These are phyloP conservation scores for Ascochyta fabae DNA, from an alignment of 2,329 filamentous ascomycete genomes.

Conservation along the genomic window DNA sequence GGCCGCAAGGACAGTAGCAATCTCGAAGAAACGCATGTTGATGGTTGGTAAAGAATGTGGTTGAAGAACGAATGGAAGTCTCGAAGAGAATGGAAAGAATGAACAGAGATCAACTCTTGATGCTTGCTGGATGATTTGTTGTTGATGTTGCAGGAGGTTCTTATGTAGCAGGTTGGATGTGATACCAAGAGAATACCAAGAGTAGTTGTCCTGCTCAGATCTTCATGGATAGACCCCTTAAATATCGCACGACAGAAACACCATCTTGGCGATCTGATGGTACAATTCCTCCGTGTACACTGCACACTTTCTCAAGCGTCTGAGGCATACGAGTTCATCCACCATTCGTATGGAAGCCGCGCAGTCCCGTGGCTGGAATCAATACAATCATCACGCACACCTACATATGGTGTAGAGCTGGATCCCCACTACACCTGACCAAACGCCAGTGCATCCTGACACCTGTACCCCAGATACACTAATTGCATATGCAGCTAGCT, in stretches of 20 bases:
- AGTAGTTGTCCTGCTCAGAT: slow-evolving; percentile 18
- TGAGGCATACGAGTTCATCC: slow-evolving; percentile 21
- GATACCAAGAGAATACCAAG: slow-evolving; percentile 18
- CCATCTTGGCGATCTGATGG: slow-evolving; percentile 13
- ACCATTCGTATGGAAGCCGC: slow-evolving; percentile 26
- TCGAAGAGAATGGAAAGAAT: slow-evolving; percentile 22
- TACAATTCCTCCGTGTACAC: slow-evolving; percentile 25
- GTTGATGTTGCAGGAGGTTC: background rate
- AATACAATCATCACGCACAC: slow-evolving; percentile 1
- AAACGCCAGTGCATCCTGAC: slow-evolving; percentile 7
- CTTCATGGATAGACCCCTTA: slow-evolving; percentile 21
- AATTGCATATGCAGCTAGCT: slow-evolving; percentile 9
- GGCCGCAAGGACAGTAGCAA: slow-evolving; percentile 35
- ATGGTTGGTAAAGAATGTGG: slow-evolving; percentile 13
- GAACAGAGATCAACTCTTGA: slow-evolving; percentile 27
- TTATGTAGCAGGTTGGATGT: slow-evolving; percentile 19
- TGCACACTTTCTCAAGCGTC: slow-evolving; percentile 1
- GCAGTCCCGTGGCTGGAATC: slow-evolving; percentile 2
- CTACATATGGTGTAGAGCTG: slow-evolving; percentile 8
- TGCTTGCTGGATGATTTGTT: slow-evolving; percentile 10
- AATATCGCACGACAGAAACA: slow-evolving; percentile 20
- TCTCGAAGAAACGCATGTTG: slow-evolving; percentile 39
- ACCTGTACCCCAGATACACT: slow-evolving; percentile 15
- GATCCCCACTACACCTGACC: slow-evolving; percentile 13
- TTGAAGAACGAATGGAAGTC: slow-evolving; percentile 17